Evolutionary conservation across 140 eudicot species (phyloP), one percentile per base, ranked within the genome.

Genomic region (Erigeron philadelphicus): DNA sequence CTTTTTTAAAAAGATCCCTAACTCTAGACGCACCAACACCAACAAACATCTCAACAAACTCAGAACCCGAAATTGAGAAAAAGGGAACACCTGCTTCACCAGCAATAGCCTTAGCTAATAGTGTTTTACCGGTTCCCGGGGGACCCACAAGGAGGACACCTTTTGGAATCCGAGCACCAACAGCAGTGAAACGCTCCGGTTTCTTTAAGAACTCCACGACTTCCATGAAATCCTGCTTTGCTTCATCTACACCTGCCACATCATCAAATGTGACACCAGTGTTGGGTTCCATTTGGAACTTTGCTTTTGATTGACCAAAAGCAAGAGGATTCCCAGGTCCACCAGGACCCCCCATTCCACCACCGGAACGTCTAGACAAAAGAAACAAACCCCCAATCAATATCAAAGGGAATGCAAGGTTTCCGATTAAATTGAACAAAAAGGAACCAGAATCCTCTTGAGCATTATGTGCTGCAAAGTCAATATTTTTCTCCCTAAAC

Each of bases 61-160:
- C 98, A 0, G 96, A 88, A 64, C 96, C 98, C 0, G 96, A 88
- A 66, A 88, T 88, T 6, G 98, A 93, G 79, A 93, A 93, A 67
- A 93, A 93, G 0, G 98, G 98, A 59, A 93, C 98, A 25, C 98
- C 98, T 3, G 98, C 98, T 82, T 93, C 98, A 35, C 96, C 98
- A 72, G 98, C 98, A 71, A 93, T 93, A 3, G 98, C 98, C 76
- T 89, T 93, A 48, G 98, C 98, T 31, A 93, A 67, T 60, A 93
- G 76, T 60, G 98, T 93, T 80, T 93, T 93, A 38, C 98, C 98
- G 0, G 98, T 93, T 61, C 98, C 98, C 0, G 98, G 98, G n/a
- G 98, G 98, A 40, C 98, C 98, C 50, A 93, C 84, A 63, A 93
- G 96, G 76, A 93, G 95, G 74, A 93, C 98, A 13, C 98, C 98